A percentile compares a stretch with the other conserved stretches of the same genome.
These are phyloP conservation scores for Penicillium sp. DNA, from an alignment of 2,329 filamentous ascomycete species.

Conservation along the genomic window DNA sequence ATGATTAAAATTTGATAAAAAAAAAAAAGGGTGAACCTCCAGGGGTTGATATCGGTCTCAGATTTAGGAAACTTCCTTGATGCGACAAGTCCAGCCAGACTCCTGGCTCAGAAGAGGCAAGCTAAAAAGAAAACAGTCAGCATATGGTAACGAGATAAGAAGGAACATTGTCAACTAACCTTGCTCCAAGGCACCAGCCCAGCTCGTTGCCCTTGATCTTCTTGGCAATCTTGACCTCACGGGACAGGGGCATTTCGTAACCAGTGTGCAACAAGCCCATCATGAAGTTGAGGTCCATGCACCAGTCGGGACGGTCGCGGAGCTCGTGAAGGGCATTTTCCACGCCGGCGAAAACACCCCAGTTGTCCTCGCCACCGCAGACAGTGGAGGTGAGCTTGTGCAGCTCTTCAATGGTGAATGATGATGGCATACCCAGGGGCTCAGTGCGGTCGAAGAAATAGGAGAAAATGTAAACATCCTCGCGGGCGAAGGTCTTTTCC, in stretches of 20 bases:
- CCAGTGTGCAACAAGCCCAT: constrained; percentile 88
- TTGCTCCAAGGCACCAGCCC: constrained; percentile 96
- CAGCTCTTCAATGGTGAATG: constrained; percentile 89
- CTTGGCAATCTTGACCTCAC: constrained; percentile 97
- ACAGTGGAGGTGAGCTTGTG: constrained; percentile 83
- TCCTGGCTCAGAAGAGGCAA: constrained; percentile 79
- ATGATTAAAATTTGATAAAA: constrained; percentile 27
- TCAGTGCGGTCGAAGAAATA: constrained; percentile 97
- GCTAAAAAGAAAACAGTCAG: constrained; percentile 54
- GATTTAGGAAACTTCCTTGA: constrained; percentile 71
- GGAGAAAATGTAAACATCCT: constrained; percentile 95
- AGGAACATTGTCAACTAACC: constrained; percentile 59
- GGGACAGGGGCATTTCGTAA: constrained; percentile 96
- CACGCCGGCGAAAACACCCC: constrained; percentile 79
- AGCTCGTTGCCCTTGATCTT: constrained; percentile 97
- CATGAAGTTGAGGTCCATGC: constrained; percentile 97
- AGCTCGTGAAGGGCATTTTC: constrained; percentile 81
- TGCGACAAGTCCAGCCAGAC: constrained; percentile 88
- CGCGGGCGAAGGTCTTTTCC: constrained; percentile 85
- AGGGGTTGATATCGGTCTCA: constrained; percentile 14
- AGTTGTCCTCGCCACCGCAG: constrained; percentile 75
- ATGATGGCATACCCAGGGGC: constrained; percentile 96
- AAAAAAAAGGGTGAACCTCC: constrained; percentile 17
- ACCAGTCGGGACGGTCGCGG: constrained; percentile 81
- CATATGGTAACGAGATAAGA: constrained; percentile 2